These are phyloP conservation scores for Globisporangium radiosum DNA, from an alignment of 352 stramenopile species.

Conservation along the genomic window DNA sequence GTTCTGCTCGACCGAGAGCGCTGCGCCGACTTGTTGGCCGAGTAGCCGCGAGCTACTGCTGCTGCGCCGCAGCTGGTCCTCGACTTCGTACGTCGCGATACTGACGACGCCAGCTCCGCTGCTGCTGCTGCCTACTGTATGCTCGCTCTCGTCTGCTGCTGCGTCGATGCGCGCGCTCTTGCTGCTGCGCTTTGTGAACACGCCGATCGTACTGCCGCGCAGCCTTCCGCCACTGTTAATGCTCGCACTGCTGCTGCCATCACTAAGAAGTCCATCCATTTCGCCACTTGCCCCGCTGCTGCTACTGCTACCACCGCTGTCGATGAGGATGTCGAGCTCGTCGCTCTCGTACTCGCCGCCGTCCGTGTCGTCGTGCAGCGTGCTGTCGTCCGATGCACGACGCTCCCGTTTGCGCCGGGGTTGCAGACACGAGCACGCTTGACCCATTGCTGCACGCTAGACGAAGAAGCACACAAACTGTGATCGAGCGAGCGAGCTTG, in stretches of 20 bases:
- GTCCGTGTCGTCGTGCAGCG: slow-evolving; percentile 17
- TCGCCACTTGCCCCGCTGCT: slow-evolving; percentile 1
- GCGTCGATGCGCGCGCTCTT: slow-evolving; percentile 4
- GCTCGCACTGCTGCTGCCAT: not conserved
- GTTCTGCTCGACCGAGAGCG: slow-evolving; percentile 18
- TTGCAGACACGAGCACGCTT: slow-evolving; percentile 72
- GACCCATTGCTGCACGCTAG: slow-evolving; percentile 37
- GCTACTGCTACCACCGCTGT: slow-evolving; percentile 15
- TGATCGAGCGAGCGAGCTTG: not conserved
- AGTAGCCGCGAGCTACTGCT: slow-evolving; percentile 9
- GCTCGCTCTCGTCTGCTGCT: not conserved
- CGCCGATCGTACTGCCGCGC: slow-evolving; percentile 10
- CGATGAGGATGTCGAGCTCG: slow-evolving; percentile 34
- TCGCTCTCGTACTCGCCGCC: slow-evolving; percentile 21
- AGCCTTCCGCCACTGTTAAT: not conserved
- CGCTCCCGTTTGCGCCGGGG: slow-evolving; percentile 53
- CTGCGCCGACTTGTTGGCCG: slow-evolving; percentile 3
- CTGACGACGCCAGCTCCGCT: not conserved
- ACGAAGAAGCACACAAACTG: not conserved
- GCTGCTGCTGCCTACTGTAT: not conserved
- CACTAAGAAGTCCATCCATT: slow-evolving; percentile 5
- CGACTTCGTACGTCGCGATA: slow-evolving; percentile 6
- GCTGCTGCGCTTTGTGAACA: slow-evolving; percentile 15
- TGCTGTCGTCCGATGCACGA: slow-evolving; percentile 41
- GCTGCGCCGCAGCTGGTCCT: slow-evolving; percentile 10